These are phyloP conservation scores for Phytophthora capsici DNA, from an alignment of 352 stramenopile species.

Conservation along the genomic window DNA sequence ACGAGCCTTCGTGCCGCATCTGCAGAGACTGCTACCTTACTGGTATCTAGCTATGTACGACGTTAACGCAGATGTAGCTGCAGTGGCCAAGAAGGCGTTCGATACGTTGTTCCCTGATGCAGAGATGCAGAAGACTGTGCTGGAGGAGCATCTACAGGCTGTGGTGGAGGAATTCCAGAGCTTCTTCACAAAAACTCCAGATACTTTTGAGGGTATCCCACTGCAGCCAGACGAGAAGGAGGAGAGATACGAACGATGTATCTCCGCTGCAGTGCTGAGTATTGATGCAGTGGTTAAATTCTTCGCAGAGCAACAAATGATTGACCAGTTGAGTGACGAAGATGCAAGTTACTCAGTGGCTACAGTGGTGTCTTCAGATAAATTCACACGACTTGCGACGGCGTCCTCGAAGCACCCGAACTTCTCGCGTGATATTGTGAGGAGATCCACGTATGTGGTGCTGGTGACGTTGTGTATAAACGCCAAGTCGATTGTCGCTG, in stretches of 20 bases:
- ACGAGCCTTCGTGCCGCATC: constrained; percentile 71
- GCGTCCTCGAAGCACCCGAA: constrained; percentile 77
- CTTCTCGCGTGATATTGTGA: constrained; percentile 74
- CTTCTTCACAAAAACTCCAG: constrained; percentile 68
- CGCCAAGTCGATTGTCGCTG: constrained; percentile 49
- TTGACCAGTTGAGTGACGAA: constrained; percentile 49
- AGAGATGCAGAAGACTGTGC: constrained; percentile 34
- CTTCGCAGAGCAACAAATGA: constrained; percentile 48
- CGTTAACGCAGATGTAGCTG: constrained; percentile 59
- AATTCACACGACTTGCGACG: constrained; percentile 62
- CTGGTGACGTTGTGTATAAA: constrained; percentile 58
- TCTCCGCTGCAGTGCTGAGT: constrained; percentile 66
- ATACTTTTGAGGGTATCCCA: constrained; percentile 67
- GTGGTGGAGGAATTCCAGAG: constrained; percentile 71
- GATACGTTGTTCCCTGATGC: constrained; percentile 55
- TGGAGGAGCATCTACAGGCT: constrained; percentile 46
- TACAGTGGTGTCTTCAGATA: constrained; percentile 60
- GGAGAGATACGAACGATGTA: constrained; percentile 75
- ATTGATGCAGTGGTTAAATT: constrained; percentile 63
- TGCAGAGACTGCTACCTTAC: constrained; percentile 76
- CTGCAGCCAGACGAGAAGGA: constrained; percentile 72
- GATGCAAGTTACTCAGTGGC: constrained; percentile 48
- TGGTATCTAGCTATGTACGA: constrained; percentile 88
- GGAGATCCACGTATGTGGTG: constrained; percentile 66
- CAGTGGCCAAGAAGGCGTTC: constrained; percentile 57